Conservation (phyloP, 495 filamentous ascomycete genomes). For the Aspergillus affinis region DNA sequence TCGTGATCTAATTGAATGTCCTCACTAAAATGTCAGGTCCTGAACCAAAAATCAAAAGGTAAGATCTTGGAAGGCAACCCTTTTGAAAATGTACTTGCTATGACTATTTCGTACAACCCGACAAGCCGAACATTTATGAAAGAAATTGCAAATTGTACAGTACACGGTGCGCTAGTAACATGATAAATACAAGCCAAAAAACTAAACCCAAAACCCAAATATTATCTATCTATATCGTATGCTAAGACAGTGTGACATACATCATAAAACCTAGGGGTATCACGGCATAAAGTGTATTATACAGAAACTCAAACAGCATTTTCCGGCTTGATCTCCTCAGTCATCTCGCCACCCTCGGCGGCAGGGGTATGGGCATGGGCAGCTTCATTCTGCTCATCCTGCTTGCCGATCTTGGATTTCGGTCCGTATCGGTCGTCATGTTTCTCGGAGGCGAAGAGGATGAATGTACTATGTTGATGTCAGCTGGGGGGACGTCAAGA, state of each 20-base stretch:
- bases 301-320: not conserved
- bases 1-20: too few relatives aligned
- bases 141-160: too few relatives aligned
- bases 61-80: too few relatives aligned
- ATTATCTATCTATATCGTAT: not conserved
- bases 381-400: not conserved
- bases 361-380: not conserved
- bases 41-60: too few relatives aligned
- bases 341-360: not conserved
- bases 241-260: not conserved
- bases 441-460: conserved; percentile 28
- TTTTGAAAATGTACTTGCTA: too few relatives aligned
- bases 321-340: not conserved
- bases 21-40: too few relatives aligned
- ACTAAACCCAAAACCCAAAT: not conserved
- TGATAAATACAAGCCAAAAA: not conserved
- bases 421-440: conserved; percentile 33
- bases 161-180: too few relatives aligned
- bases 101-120: too few relatives aligned
- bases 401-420: conserved; percentile 7
- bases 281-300: not conserved
- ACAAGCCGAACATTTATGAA: too few relatives aligned
- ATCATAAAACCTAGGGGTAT: not conserved
- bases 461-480: conserved; percentile 16
- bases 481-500: not conserved